These are phyloP conservation scores for Hypoxylon lienhwacheense DNA, from an alignment of 495 filamentous ascomycete species.

Conservation along the genomic window DNA sequence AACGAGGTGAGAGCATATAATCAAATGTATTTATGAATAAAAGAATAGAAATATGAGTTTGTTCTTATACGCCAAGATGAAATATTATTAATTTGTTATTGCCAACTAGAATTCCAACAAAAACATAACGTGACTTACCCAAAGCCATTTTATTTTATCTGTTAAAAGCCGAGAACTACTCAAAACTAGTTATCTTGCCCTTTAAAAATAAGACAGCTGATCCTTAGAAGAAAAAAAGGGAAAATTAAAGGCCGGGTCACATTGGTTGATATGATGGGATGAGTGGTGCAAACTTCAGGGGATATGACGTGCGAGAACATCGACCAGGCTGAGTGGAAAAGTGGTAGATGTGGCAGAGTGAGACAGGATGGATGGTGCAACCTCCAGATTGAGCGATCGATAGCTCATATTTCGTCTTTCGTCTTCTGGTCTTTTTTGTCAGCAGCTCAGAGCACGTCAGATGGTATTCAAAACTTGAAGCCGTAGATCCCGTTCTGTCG, in stretches of 20 bases:
- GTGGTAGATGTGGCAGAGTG: no score
- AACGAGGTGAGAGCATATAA: no score
- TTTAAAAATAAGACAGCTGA: neutral
- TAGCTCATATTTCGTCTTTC: no score
- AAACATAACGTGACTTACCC: no score
- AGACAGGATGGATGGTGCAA: slow-evolving; percentile 33
- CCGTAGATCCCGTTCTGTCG: no score
- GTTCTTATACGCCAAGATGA: no score
- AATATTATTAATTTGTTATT: no score
- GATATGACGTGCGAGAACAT: slow-evolving; percentile 31
- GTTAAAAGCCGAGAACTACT: no score
- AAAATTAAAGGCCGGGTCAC: neutral
- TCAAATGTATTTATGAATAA: no score
- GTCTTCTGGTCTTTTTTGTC: slow-evolving; percentile 32
- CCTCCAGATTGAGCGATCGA: slow-evolving; percentile 22
- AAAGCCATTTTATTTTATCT: no score
- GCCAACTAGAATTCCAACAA: no score
- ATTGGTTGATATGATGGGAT: neutral
- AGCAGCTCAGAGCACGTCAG: slow-evolving; percentile 22
- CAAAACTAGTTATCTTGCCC: neutral
- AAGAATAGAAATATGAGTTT: no score
- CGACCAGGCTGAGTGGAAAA: slow-evolving; percentile 28
- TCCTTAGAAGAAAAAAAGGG: neutral
- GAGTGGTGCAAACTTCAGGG: slow-evolving; percentile 24
- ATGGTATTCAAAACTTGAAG: slow-evolving; percentile 14